Evolutionary conservation across 1,139 yeast species (phyloP).

Genomic region (Zygoascus meyerae): DNA sequence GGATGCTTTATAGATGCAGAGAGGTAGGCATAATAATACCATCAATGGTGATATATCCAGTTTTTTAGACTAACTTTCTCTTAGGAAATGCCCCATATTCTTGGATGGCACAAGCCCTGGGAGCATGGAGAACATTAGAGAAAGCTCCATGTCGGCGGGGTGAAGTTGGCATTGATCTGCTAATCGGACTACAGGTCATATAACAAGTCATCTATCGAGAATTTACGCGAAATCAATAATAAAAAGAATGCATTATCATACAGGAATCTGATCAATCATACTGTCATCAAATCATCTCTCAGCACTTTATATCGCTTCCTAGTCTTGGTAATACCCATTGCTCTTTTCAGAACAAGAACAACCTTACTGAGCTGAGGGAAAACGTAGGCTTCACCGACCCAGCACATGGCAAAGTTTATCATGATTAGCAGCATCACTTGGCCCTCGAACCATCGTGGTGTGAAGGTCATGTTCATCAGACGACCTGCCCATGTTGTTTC

Average conservation of each 20-base stretch:
- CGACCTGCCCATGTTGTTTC: conserved; percentile 49
- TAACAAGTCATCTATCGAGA: too few species aligned
- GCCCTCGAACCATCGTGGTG: conserved; percentile 42
- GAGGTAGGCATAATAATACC: conserved; percentile 39
- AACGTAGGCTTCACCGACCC: conserved; percentile 40
- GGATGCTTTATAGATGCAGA: conserved; percentile 71
- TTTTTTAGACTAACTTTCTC: too few species aligned
- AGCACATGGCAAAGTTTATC: conserved; percentile 47
- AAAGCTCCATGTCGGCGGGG: conserved; percentile 16
- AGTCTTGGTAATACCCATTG: conserved; percentile 25
- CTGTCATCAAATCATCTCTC: not conserved
- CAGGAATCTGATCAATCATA: not conserved
- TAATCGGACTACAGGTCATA: too few species aligned
- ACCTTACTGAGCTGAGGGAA: conserved; percentile 32
- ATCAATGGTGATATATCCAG: not conserved
- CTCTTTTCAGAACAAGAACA: conserved; percentile 27
- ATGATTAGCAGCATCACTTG: conserved; percentile 48
- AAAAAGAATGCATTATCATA: not conserved
- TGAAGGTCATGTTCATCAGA: conserved; percentile 68
- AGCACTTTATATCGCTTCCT: conserved; percentile 35
- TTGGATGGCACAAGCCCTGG: conserved; percentile 42
- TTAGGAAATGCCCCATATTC: conserved; percentile 36
- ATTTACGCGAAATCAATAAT: too few species aligned
- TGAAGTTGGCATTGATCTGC: too few species aligned
- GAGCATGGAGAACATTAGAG: conserved; percentile 28